Evolutionary conservation across 164 flowering plant species (phyloP), one percentile per base, ranked within the genome.

Genomic region (Stephania cephalantha): DNA sequence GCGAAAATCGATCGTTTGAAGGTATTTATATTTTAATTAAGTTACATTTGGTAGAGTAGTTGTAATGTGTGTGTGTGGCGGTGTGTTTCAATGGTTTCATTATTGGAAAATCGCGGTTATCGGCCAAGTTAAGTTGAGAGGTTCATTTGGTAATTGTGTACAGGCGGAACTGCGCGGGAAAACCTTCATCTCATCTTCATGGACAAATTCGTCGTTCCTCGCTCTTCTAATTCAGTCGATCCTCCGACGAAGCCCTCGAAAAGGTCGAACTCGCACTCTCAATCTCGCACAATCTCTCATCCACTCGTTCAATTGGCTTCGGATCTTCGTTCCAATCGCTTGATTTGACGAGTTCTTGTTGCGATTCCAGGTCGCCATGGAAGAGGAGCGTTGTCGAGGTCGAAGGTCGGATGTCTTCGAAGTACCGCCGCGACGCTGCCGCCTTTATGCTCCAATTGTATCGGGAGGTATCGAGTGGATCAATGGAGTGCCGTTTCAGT

Each of bases 381-480:
- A 81, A 79, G 74, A 80, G 91, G 70, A 74, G 72, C 71, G 11
- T 71, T 1, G 61, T 83, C 15, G 92, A 90, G 76, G 70, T 90
- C 73, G 78, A 79, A 22, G 95, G 95, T 1, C 80, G 82, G 48
- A 72, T 79, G 6, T 81, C 82, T 7, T 72, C 87, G 13, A 81
- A 80, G 74, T 85, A 87, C 73, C 88, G 86, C 30, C 91, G 83
- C 50, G 70, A 83, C 9, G 25, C 84, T n/a, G 84, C 85, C 35
- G 74, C 70, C 31, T 72, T 87, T 35, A 80, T 89, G 53, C 75
- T 83, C 74, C 78, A 85, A 42, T 89, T 92, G 0, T 90, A 85
- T 50, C 78, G 86, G 6, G 77, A 90, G 90, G 95, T 87, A 9
- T 42, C 18, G 42, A 35, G 4, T 35, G 42, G 42, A 35, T 35